phyloP scores from a whole-genome alignment of 768 basidiomycete genomes.

The Pseudohyphozyma bogoriensis region DNA sequence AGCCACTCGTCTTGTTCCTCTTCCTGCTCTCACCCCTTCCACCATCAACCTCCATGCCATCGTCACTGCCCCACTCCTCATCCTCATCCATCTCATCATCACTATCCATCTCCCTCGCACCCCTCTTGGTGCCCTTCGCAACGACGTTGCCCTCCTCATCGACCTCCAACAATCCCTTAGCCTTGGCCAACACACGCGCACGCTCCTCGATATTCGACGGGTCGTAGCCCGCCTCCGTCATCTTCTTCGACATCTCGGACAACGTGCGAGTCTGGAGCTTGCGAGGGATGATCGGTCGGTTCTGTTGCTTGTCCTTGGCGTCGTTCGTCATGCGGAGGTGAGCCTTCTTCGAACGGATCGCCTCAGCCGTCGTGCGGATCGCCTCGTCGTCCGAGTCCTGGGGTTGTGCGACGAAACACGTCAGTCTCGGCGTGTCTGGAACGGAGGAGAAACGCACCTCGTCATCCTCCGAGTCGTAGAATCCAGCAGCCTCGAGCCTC shows the following conservation, averaged over 20 bases:
- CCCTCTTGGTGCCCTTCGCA: constrained; percentile 58
- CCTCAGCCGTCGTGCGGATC: constrained; percentile 54
- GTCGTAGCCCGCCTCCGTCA: constrained; percentile 83
- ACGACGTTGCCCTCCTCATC: constrained; percentile 37
- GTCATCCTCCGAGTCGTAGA: constrained; percentile 82
- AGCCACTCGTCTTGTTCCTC: constrained; percentile 17
- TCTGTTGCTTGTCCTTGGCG: constrained; percentile 78
- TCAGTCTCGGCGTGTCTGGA: constrained; percentile 6
- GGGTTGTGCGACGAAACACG: background rate
- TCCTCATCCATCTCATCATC: constrained; percentile 32
- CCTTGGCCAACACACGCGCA: constrained; percentile 70
- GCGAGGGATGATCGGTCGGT: constrained; percentile 64
- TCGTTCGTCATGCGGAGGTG: constrained; percentile 45
- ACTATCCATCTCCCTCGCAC: constrained; percentile 44
- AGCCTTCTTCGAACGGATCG: constrained; percentile 48
- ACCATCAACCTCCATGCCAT: constrained; percentile 35
- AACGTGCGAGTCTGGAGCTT: constrained; percentile 54
- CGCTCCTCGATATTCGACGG: constrained; percentile 78
- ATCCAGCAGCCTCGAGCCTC: constrained; percentile 82
- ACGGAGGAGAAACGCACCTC: constrained; percentile 48
- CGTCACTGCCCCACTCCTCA: constrained; percentile 24
- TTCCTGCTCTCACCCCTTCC: constrained; percentile 24
- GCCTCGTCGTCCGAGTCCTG: constrained; percentile 56
- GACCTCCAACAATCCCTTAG: constrained; percentile 42
- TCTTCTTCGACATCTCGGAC: constrained; percentile 62